phyloP scores from a whole-genome alignment of 2,329 filamentous ascomycete genomes.

The Thermomyces lanuginosus region DNA sequence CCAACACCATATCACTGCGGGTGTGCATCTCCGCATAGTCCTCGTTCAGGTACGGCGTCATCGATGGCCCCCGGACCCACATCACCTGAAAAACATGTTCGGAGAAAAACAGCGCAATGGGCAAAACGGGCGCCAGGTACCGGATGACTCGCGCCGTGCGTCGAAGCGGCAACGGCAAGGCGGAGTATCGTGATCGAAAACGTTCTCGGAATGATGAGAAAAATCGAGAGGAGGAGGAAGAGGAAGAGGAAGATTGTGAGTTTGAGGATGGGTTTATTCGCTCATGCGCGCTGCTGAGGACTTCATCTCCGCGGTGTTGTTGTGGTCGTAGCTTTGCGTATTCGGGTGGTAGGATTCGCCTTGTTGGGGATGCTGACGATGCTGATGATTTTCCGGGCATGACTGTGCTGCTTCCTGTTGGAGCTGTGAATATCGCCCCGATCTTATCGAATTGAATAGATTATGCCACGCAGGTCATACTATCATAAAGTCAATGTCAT shows the following conservation, averaged over 20 bases:
- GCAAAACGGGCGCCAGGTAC: slow-evolving; percentile 18
- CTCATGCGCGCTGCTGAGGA: too few relatives aligned
- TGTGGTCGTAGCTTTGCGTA: too few relatives aligned
- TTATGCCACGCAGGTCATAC: too few relatives aligned
- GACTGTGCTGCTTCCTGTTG: too few relatives aligned
- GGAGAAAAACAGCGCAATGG: slow-evolving; percentile 24
- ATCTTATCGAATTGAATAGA: too few relatives aligned
- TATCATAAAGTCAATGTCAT: too few relatives aligned
- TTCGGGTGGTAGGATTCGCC: too few relatives aligned
- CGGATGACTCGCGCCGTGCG: slow-evolving; percentile 13
- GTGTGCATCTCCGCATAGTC: slow-evolving; percentile 35
- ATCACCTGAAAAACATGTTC: slow-evolving; percentile 27
- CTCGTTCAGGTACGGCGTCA: slow-evolving; percentile 63
- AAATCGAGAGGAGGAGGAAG: neutral
- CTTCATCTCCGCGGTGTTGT: too few relatives aligned
- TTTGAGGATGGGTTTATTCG: too few relatives aligned
- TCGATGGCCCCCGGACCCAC: slow-evolving; percentile 39
- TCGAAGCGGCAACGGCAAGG: slow-evolving; percentile 14
- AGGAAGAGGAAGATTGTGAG: neutral
- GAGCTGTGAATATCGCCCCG: too few relatives aligned
- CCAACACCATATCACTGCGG: slow-evolving; percentile 26
- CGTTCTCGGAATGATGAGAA: slow-evolving; percentile 11
- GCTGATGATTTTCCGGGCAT: too few relatives aligned
- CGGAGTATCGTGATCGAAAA: slow-evolving; percentile 14
- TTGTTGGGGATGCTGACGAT: too few relatives aligned